Percentiles rank a stretch among this genome's conserved stretches.
These are phyloP conservation scores for Quercus ilex DNA, from an alignment of 306 rosid species.

Conservation along the genomic window DNA sequence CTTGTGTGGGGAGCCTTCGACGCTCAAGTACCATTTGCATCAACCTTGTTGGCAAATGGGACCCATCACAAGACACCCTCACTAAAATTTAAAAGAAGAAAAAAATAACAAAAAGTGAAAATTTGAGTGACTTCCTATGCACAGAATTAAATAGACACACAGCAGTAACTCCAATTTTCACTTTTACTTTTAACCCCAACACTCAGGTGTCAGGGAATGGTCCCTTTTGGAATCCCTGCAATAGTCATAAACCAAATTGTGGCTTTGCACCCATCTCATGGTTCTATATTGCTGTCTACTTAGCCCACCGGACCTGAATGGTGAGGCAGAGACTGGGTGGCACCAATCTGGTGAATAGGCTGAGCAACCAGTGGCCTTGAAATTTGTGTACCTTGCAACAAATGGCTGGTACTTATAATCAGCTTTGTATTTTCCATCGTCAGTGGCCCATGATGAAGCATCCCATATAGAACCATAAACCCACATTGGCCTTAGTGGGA, in stretches of 20 bases:
- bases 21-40: conserved; percentile 26
- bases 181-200: conserved; percentile 38
- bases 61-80: conserved; percentile 31
- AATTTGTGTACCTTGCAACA: conserved; percentile 68
- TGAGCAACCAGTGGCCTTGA: conserved; percentile 82
- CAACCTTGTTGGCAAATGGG: conserved; percentile 22
- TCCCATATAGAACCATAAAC: conserved; percentile 97
- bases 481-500: conserved; percentile 97
- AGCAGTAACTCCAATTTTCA: neutral
- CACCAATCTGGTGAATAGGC: conserved; percentile 72
- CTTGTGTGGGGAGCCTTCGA: conserved; percentile 32
- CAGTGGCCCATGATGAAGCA: conserved; percentile 99
- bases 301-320: conserved; percentile 76
- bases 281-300: conserved; percentile 49
- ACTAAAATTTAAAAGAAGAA: conserved; percentile 3
- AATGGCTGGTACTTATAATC: conserved; percentile 91
- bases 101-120: conserved; percentile 10
- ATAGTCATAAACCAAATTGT: conserved; percentile 80
- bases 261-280: conserved; percentile 82
- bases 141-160: neutral
- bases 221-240: conserved; percentile 78
- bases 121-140: conserved; percentile 7
- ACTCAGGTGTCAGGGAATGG: conserved; percentile 83
- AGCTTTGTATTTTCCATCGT: conserved; percentile 94
- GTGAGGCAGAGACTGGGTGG: conserved; percentile 69